A percentile compares a stretch with the other conserved stretches of the same genome.
Conservation (phyloP, 1,284 basidiomycete genomes). For the Athelia sp. region DNA sequence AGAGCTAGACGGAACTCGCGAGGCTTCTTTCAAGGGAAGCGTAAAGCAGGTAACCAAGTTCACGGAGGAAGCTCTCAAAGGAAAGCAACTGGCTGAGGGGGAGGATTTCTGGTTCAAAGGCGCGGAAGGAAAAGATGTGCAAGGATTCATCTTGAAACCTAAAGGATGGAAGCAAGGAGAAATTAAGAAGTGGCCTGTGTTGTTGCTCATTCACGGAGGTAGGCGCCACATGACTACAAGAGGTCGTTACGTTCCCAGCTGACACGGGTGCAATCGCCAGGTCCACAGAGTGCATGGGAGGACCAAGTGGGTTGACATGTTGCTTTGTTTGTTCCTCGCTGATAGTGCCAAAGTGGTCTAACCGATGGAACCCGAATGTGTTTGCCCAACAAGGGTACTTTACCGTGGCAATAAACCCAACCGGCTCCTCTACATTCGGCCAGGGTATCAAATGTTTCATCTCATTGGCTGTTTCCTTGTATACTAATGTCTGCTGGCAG, state of each 20-base stretch:
- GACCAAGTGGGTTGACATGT: conserved; percentile 30
- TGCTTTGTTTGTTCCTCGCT: too few species aligned
- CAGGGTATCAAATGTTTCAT: conserved; percentile 46
- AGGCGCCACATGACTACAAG: conserved; percentile 6
- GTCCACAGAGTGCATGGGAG: conserved; percentile 78
- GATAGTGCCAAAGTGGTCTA: conserved; percentile 53
- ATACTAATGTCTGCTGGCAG: conserved; percentile 28
- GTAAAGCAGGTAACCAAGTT: conserved; percentile 58
- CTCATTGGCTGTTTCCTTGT: neutral
- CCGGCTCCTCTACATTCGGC: conserved; percentile 85
- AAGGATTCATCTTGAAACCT: conserved; percentile 82
- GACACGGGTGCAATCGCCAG: conserved; percentile 21
- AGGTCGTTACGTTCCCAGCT: conserved; percentile 1
- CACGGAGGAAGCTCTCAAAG: conserved; percentile 49
- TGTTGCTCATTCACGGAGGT: conserved; percentile 76
- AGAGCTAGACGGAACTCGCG: conserved; percentile 22
- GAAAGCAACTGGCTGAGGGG: conserved; percentile 51
- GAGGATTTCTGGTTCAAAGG: conserved; percentile 88
- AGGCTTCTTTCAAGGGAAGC: conserved; percentile 24
- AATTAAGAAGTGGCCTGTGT: conserved; percentile 70
- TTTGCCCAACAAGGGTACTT: conserved; percentile 85
- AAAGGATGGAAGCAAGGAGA: conserved; percentile 63
- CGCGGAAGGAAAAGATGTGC: conserved; percentile 63
- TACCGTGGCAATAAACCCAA: conserved; percentile 81
- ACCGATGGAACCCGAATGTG: conserved; percentile 85